phyloP scores from a whole-genome alignment of 106 monocot species.

The Allium sativum region DNA sequence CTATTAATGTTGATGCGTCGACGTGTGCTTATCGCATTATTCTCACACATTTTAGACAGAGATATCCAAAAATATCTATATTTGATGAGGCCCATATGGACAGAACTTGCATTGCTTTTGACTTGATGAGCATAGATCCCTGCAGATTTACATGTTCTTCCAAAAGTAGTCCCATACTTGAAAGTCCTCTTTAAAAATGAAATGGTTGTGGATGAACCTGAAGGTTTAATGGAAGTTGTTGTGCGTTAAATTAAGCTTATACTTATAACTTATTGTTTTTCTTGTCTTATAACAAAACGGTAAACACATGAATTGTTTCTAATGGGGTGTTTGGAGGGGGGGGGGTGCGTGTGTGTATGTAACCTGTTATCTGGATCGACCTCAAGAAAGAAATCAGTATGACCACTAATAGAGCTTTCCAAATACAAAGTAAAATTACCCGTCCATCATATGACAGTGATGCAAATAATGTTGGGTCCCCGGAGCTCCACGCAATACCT shows the following conservation, averaged over 20 bases:
- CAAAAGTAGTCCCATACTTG: conserved; percentile 67
- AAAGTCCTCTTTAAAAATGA: conserved; percentile 80
- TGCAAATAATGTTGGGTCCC: conserved; percentile 73
- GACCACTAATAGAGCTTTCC: no score
- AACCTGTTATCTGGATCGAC: no score
- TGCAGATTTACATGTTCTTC: conserved; percentile 65
- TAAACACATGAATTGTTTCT: no score
- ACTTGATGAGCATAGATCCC: conserved; percentile 90
- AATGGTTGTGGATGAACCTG: conserved; percentile 43
- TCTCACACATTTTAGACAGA: conserved; percentile 94
- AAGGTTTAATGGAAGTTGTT: conserved; percentile 16
- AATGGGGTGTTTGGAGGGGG: no score
- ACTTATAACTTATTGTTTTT: no score
- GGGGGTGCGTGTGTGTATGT: no score
- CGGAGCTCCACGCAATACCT: conserved; percentile 92
- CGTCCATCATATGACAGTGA: conserved; percentile 97
- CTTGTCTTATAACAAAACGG: no score
- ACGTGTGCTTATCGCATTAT: conserved; percentile 71
- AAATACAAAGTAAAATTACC: conserved; percentile 33
- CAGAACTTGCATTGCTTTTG: conserved; percentile 82
- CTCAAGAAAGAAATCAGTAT: no score
- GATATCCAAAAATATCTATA: conserved; percentile 90
- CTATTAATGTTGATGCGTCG: conserved; percentile 47
- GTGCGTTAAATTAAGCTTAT: no score
- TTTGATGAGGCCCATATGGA: conserved; percentile 76